These are phyloP conservation scores for Trichoderma polysporum DNA, from an alignment of 2,329 filamentous ascomycete genomes.

Conservation along the genomic window DNA sequence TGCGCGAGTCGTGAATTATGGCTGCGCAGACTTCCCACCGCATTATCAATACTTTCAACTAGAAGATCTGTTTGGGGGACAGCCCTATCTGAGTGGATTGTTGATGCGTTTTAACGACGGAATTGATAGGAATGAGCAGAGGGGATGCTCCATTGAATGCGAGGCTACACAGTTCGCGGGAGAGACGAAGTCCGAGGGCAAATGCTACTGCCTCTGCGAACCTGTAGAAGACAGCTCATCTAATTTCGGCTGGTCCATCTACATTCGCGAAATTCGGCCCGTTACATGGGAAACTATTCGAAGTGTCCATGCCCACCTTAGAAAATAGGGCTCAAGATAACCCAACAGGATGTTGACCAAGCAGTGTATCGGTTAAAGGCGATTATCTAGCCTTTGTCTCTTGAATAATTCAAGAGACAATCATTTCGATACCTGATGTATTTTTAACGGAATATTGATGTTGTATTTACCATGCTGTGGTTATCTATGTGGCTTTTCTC, in stretches of 20 bases:
- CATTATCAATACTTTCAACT: conserved; percentile 64
- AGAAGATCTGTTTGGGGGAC: conserved; percentile 58
- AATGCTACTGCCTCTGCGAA: conserved; percentile 37
- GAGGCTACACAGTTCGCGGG: conserved; percentile 27
- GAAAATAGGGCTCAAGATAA: background rate
- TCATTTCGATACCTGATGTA: background rate
- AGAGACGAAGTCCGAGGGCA: conserved; percentile 20
- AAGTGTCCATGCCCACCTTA: background rate
- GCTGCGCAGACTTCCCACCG: conserved; percentile 43
- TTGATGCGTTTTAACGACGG: conserved; percentile 22
- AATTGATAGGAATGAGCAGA: conserved; percentile 27
- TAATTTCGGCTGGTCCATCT: conserved; percentile 29
- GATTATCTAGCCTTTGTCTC: background rate
- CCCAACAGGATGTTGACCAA: background rate
- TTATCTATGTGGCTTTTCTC: background rate
- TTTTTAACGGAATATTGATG: background rate
- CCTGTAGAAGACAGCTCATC: conserved; percentile 26
- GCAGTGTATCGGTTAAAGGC: background rate
- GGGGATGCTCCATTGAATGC: conserved; percentile 29
- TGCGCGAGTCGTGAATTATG: conserved; percentile 58
- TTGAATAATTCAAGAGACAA: background rate
- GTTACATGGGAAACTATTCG: conserved; percentile 34
- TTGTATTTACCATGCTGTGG: background rate
- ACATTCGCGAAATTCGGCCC: conserved; percentile 30
- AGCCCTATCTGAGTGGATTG: conserved; percentile 47